Conservation (phyloP, 257 asterid genomes). For the Solanum chilense region DNA sequence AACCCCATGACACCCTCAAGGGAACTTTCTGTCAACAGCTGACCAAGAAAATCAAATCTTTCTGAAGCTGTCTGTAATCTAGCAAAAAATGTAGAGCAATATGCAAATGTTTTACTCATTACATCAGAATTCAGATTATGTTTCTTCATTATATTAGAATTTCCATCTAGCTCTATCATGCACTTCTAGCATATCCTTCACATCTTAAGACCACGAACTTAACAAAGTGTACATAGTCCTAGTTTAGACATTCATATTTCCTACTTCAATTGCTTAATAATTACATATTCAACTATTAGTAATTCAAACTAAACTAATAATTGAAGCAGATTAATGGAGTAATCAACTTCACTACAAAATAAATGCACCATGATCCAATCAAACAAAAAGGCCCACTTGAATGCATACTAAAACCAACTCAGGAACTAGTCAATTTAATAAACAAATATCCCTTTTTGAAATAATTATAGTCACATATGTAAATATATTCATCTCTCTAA, state of each 20-base stretch:
- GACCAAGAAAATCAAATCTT: neutral
- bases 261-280: neutral
- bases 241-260: neutral
- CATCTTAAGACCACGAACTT: neutral
- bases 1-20: slow-evolving; percentile 40
- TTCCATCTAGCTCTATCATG: neutral
- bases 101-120: neutral
- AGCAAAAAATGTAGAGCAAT: neutral
- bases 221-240: neutral
- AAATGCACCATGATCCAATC: neutral
- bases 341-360: neutral
- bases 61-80: neutral
- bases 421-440: neutral
- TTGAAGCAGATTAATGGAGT: neutral
- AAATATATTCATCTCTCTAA: neutral
- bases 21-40: neutral
- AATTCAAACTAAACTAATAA: neutral
- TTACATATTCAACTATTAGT: neutral
- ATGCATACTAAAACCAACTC: neutral
- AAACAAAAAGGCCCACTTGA: neutral
- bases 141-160: neutral
- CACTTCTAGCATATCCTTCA: neutral
- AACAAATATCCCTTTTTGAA: neutral
- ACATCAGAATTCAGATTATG: neutral
- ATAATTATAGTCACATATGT: neutral